These are phyloP conservation scores for Heterobasidion occidentale DNA, from an alignment of 1,284 basidiomycete genomes.

Conservation along the genomic window DNA sequence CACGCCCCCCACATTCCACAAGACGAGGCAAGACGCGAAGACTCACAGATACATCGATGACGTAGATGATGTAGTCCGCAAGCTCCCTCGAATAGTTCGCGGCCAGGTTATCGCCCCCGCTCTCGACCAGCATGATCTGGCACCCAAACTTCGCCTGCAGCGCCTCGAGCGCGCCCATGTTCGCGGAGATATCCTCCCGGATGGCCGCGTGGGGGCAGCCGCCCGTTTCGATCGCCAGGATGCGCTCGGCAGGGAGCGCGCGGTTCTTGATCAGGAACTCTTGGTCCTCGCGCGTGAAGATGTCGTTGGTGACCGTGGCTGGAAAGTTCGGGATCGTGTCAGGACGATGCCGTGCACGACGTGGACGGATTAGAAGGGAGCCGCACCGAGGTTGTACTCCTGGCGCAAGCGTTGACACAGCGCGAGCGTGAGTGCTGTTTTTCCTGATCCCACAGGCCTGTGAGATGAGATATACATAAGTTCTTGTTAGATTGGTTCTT, in stretches of 20 bases:
- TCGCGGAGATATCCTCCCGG: slow-evolving; percentile 95
- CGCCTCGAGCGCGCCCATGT: slow-evolving; percentile 91
- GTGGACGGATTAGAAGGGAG: not conserved
- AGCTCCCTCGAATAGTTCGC: slow-evolving; percentile 95
- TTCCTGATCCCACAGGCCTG: slow-evolving; percentile 95
- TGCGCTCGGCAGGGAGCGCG: slow-evolving; percentile 80
- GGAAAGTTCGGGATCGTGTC: not conserved
- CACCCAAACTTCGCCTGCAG: slow-evolving; percentile 87
- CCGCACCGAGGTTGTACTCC: slow-evolving; percentile 82
- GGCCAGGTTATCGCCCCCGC: slow-evolving; percentile 92
- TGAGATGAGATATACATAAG: not conserved
- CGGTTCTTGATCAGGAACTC: slow-evolving; percentile 94
- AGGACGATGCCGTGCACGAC: not conserved
- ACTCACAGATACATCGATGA: slow-evolving; percentile 75
- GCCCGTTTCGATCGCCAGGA: slow-evolving; percentile 95
- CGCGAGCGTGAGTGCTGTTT: slow-evolving; percentile 91
- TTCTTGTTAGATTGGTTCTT: not conserved
- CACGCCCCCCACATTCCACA: not conserved
- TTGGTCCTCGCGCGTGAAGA: slow-evolving; percentile 96
- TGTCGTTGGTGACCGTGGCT: slow-evolving; percentile 96
- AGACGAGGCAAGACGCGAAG: not conserved
- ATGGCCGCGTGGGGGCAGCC: slow-evolving; percentile 96
- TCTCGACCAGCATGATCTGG: slow-evolving; percentile 88
- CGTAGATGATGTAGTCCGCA: slow-evolving; percentile 96
- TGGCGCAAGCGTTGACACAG: slow-evolving; percentile 83